phyloP scores from a whole-genome alignment of 768 basidiomycete species.

The Bullera alba region DNA sequence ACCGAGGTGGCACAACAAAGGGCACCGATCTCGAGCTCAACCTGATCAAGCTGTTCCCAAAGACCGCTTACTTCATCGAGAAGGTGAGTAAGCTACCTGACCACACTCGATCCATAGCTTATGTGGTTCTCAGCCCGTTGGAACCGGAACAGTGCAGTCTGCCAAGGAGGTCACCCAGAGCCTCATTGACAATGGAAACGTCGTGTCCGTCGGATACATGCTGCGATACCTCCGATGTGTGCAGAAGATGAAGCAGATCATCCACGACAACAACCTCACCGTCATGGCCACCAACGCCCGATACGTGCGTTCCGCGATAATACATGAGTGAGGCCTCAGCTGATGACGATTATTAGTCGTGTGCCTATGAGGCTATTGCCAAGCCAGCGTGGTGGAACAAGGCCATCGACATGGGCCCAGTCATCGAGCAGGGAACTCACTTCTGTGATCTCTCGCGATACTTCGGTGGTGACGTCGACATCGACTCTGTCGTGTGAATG shows the following conservation, averaged over 20 bases:
- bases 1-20: slow-evolving; percentile 67
- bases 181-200: slow-evolving; percentile 62
- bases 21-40: slow-evolving; percentile 82
- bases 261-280: slow-evolving; percentile 83
- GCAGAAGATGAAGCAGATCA: slow-evolving; percentile 93
- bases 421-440: slow-evolving; percentile 62
- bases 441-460: slow-evolving; percentile 95
- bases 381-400: slow-evolving; percentile 48
- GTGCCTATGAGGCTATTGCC: slow-evolving; percentile 46
- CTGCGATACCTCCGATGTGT: slow-evolving; percentile 86
- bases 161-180: slow-evolving; percentile 64
- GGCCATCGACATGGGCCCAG: slow-evolving; percentile 46
- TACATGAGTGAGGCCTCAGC: background rate
- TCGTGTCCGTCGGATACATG: slow-evolving; percentile 93
- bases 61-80: slow-evolving; percentile 81
- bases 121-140: slow-evolving; percentile 75
- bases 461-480: slow-evolving; percentile 92
- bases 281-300: slow-evolving; percentile 95
- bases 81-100: slow-evolving; percentile 49
- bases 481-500: slow-evolving; percentile 53
- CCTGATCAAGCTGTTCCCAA: slow-evolving; percentile 78
- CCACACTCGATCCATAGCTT: slow-evolving; percentile 20
- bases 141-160: slow-evolving; percentile 66
- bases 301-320: slow-evolving; percentile 55
- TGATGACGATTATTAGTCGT: slow-evolving; percentile 54